These are phyloP conservation scores for Fusarium brachygibbosum DNA, from an alignment of 2,329 filamentous ascomycete genomes.

Conservation along the genomic window DNA sequence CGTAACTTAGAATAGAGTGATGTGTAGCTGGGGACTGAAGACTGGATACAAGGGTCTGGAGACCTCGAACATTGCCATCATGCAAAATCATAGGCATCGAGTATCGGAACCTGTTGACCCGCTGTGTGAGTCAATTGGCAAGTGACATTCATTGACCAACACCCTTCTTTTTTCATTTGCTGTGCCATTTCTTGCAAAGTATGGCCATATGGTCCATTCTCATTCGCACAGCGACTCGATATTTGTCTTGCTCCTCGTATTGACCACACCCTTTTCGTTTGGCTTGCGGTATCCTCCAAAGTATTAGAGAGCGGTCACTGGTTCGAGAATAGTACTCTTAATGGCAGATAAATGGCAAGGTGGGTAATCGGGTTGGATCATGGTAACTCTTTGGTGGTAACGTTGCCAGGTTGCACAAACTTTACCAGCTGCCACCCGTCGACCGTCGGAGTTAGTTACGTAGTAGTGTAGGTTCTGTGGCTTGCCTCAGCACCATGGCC, in stretches of 20 bases:
- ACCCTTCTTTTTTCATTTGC: constrained; percentile 21
- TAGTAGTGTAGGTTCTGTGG: constrained; percentile 22
- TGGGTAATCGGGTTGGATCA: constrained; percentile 13
- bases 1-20: constrained; percentile 23
- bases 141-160: constrained; percentile 24
- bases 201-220: constrained; percentile 20
- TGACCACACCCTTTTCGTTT: constrained; percentile 32
- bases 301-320: constrained; percentile 16
- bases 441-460: constrained; percentile 2
- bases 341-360: constrained; percentile 5
- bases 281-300: constrained; percentile 15
- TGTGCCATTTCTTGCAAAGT: constrained; percentile 18
- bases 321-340: constrained; percentile 22
- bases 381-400: constrained; percentile 32
- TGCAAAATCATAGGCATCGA: neutral
- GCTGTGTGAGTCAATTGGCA: constrained; percentile 34
- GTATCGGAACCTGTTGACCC: constrained; percentile 18
- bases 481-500: constrained; percentile 28
- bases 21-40: constrained; percentile 18
- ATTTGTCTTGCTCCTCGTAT: constrained; percentile 32
- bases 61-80: constrained; percentile 8
- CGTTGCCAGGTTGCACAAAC: constrained; percentile 40
- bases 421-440: constrained; percentile 24
- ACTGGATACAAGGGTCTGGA: constrained; percentile 25
- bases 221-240: constrained; percentile 15